Evolutionary conservation across 768 basidiomycete species (phyloP), one percentile per base, ranked within the genome.

Genomic region (Pilatotrama ljubarskyi): DNA sequence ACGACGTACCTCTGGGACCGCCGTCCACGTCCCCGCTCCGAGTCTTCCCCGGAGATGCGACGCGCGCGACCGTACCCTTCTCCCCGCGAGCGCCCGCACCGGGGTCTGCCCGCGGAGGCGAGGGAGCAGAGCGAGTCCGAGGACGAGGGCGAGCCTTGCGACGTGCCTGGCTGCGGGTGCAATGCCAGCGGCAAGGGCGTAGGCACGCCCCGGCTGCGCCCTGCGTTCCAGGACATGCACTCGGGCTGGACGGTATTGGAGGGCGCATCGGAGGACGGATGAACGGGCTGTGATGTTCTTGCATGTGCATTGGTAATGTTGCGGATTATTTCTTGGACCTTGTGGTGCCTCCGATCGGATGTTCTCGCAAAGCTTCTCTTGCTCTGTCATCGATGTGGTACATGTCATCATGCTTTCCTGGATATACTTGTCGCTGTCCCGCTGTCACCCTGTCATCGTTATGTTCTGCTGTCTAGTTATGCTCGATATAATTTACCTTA

Each of bases 131-230:
- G 25, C 25, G 55, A 35, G 50, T 14, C 18, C 20, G 50, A 37
- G 11, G 37, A 14, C 14, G 46, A 15, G n/a, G 42, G 32, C 22
- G 50, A 17, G 41, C 32, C 43, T 25, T 61, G 61, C 54, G 49
- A 54, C 49, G 61, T 62, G 47, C 58, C 63, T 29, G 54, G 51
- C 40, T 63, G 62, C 46, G 55, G 36, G 46, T 60, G 60, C 29
- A 24, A 15, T 11, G 36, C 44, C 24, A 22, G 44, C 58, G 18
- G 59, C 36, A 22, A 53, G 57, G 40, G 56, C 22, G 52, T 55
- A 25, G 61, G 62, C 41, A 54, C 64, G 51, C 55, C 64, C 35
- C 49, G 64, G 32, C 51, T 68, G 55, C 59, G 66, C 41, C 66
- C 66, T 46, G 66, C 66, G 53, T 68, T 68, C 60, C 64, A 55